Percentiles rank a stretch among this genome's conserved stretches.
These are phyloP conservation scores for Penicillium sp. DNA, from an alignment of 2,329 filamentous ascomycete species.

Conservation along the genomic window DNA sequence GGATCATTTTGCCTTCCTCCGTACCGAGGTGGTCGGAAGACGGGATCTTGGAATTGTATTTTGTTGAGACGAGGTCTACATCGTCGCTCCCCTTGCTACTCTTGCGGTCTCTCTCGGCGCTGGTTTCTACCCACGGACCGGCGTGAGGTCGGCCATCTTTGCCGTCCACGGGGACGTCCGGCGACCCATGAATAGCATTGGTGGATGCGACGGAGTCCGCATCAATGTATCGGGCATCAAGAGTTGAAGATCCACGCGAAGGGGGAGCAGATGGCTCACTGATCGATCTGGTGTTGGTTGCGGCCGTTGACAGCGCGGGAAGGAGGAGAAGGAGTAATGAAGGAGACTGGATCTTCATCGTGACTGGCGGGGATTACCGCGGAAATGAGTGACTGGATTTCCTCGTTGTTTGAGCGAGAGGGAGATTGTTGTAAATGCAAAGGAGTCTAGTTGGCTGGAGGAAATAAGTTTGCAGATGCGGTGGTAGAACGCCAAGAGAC, in stretches of 20 bases:
- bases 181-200: conserved; percentile 55
- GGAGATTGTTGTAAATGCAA: background rate
- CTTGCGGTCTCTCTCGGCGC: conserved; percentile 50
- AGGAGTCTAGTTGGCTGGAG: background rate
- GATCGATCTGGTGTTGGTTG: conserved; percentile 18
- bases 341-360: conserved; percentile 38
- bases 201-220: conserved; percentile 18
- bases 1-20: conserved; percentile 43
- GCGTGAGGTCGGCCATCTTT: conserved; percentile 91
- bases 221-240: conserved; percentile 17
- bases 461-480: background rate
- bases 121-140: conserved; percentile 67
- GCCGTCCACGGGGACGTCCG: conserved; percentile 87
- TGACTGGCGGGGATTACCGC: conserved; percentile 5
- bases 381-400: background rate
- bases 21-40: conserved; percentile 41
- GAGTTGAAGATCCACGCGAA: conserved; percentile 10
- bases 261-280: conserved; percentile 15
- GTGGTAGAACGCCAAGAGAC: background rate
- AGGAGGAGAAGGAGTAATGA: conserved; percentile 38
- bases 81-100: conserved; percentile 34
- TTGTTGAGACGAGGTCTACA: conserved; percentile 34
- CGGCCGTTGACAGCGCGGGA: conserved; percentile 32
- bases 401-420: background rate
- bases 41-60: conserved; percentile 24